Conservation (phyloP, 371 early-diverging fungal species). For the Dichotomocladium elegans region DNA sequence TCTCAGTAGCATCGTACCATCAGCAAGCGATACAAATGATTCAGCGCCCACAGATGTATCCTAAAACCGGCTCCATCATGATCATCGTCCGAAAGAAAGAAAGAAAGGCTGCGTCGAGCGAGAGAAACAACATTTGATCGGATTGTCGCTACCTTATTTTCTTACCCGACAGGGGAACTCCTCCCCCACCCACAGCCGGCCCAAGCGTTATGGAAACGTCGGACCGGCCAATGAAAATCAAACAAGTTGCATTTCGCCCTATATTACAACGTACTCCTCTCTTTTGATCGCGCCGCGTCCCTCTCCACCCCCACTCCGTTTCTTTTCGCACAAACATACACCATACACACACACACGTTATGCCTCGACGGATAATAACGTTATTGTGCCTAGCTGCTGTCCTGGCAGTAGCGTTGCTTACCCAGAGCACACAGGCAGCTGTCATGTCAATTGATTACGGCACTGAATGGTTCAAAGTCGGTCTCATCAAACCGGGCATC, state of each 20-base stretch:
- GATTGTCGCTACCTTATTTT: too few species aligned
- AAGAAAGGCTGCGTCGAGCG: too few species aligned
- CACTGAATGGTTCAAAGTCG: constrained; percentile 94
- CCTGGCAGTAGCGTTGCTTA: background rate
- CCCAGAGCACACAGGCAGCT: constrained; percentile 33
- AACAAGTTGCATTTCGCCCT: background rate
- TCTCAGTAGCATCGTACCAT: too few species aligned
- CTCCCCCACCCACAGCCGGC: background rate
- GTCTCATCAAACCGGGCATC: constrained; percentile 87
- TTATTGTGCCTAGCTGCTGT: constrained; percentile 1
- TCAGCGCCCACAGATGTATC: too few species aligned
- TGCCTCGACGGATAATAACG: constrained; percentile 1
- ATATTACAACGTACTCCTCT: background rate
- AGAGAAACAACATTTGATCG: too few species aligned
- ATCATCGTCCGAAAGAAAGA: too few species aligned
- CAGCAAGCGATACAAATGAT: too few species aligned
- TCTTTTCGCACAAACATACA: background rate
- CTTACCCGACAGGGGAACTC: background rate
- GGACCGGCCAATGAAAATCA: background rate
- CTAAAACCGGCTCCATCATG: too few species aligned
- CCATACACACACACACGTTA: background rate
- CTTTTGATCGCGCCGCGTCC: background rate
- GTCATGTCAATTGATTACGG: constrained; percentile 97
- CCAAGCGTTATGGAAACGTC: background rate
- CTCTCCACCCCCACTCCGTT: background rate